phyloP scores from a whole-genome alignment of 176 grass and related monocot species.

The Phyllostachys edulis region DNA sequence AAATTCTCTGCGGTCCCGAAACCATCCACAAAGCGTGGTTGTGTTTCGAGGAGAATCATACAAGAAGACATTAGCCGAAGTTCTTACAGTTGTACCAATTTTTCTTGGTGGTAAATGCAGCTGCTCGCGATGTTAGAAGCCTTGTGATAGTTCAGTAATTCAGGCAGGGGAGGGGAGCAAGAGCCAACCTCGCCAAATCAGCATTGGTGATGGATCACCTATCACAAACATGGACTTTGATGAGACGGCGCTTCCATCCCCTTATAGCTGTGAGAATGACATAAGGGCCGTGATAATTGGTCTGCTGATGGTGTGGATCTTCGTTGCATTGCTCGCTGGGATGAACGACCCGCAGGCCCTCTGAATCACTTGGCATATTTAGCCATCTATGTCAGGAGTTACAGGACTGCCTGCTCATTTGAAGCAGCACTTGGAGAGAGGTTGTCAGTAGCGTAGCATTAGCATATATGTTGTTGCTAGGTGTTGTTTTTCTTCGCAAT shows the following conservation, averaged over 20 bases:
- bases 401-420: not conserved
- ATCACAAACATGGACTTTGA: conserved; percentile 24
- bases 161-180: conserved; percentile 48
- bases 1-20: conserved; percentile 55
- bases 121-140: conserved; percentile 63
- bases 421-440: not conserved
- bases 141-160: conserved; percentile 20
- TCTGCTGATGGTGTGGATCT: conserved; percentile 81
- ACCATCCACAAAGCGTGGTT: conserved; percentile 68
- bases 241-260: conserved; percentile 37
- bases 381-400: not conserved
- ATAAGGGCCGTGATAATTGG: conserved; percentile 59
- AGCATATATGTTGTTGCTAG: conserved; percentile 17
- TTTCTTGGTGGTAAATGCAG: conserved; percentile 81
- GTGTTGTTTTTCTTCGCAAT: not conserved
- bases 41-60: conserved; percentile 75
- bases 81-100: conserved; percentile 57
- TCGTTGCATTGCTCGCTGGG: conserved; percentile 65
- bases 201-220: conserved; percentile 27
- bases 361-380: not conserved
- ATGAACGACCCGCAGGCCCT: conserved; percentile 61
- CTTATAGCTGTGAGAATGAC: conserved; percentile 55
- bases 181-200: conserved; percentile 26
- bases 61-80: conserved; percentile 63
- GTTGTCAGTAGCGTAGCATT: not conserved